Percentiles rank a stretch among this genome's conserved stretches.
Conservation (phyloP, 2,329 filamentous ascomycete genomes). For the Clonostachys solani region DNA sequence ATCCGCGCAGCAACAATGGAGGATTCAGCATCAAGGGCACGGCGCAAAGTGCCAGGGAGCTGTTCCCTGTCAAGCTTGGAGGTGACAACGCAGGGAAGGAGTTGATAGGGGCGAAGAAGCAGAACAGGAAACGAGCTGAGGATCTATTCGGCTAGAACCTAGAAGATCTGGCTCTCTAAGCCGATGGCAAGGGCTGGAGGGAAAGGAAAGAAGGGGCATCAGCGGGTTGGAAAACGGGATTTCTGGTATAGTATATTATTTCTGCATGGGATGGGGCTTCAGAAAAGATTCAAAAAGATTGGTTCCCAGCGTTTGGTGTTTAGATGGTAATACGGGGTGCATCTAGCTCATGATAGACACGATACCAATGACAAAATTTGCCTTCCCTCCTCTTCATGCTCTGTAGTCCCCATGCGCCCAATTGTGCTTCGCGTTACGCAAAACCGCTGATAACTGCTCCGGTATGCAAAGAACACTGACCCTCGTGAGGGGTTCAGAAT, state of each 20-base stretch:
- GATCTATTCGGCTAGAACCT: slow-evolving; percentile 61
- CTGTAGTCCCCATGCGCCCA: no score
- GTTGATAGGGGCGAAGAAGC: slow-evolving; percentile 53
- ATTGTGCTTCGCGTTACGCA: no score
- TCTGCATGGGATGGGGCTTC: background rate
- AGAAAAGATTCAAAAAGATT: background rate
- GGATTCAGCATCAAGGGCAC: slow-evolving; percentile 66
- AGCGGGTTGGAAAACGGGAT: background rate
- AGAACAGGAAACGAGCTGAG: slow-evolving; percentile 59
- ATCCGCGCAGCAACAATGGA: slow-evolving; percentile 34
- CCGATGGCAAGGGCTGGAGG: no score
- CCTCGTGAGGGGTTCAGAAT: no score
- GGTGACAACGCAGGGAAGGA: slow-evolving; percentile 58
- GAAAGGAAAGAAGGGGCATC: no score
- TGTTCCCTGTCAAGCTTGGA: slow-evolving; percentile 55
- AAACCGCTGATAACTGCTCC: no score
- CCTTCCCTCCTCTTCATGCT: no score
- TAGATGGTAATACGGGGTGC: no score
- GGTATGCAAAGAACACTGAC: no score
- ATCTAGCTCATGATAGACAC: no score
- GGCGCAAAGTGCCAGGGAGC: slow-evolving; percentile 58
- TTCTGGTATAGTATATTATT: background rate
- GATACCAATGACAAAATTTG: no score
- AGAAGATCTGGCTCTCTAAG: no score
- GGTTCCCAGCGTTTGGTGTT: background rate